Percentiles rank a stretch among this genome's conserved stretches.
These are phyloP conservation scores for Escovopsis weberi DNA, from an alignment of 2,329 filamentous ascomycete species.

Conservation along the genomic window DNA sequence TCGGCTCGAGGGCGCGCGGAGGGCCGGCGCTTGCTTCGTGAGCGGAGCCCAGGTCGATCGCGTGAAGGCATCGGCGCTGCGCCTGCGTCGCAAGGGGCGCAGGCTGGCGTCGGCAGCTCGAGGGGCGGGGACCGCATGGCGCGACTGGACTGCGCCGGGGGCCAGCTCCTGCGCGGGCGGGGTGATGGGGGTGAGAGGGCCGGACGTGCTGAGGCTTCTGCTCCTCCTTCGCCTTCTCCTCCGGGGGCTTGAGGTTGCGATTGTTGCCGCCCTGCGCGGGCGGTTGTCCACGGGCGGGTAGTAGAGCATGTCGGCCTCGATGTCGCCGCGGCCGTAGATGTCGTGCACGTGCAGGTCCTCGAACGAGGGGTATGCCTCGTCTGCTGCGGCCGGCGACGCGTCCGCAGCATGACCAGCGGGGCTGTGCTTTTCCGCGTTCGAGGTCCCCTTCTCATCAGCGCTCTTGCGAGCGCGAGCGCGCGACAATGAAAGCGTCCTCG, in stretches of 20 bases:
- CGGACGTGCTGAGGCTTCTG: too few relatives aligned
- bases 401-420: too few relatives aligned
- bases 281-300: conserved; percentile 37
- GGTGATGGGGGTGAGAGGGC: conserved; percentile 18
- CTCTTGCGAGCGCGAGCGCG: conserved; percentile 18
- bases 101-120: conserved; percentile 46
- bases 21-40: conserved; percentile 21
- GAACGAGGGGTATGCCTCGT: conserved; percentile 15
- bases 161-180: conserved; percentile 31
- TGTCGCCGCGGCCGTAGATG: conserved; percentile 17
- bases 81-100: conserved; percentile 39
- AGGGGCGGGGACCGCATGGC: conserved; percentile 22
- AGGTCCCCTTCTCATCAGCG: conserved; percentile 11
- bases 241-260: conserved; percentile 32
- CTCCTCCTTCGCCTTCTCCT: too few relatives aligned
- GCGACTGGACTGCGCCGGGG: conserved; percentile 8
- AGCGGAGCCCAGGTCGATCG: conserved; percentile 10
- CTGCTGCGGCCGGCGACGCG: conserved; percentile 13
- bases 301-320: conserved; percentile 17
- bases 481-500: conserved; percentile 40
- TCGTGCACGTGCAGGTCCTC: conserved; percentile 8
- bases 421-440: conserved; percentile 15
- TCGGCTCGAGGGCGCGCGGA: conserved; percentile 2
- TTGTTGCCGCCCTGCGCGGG: conserved; percentile 21
- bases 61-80: conserved; percentile 30